Evolutionary conservation across 805 yeast genomes (phyloP).

Genomic region (Kazachstania martiniae): DNA sequence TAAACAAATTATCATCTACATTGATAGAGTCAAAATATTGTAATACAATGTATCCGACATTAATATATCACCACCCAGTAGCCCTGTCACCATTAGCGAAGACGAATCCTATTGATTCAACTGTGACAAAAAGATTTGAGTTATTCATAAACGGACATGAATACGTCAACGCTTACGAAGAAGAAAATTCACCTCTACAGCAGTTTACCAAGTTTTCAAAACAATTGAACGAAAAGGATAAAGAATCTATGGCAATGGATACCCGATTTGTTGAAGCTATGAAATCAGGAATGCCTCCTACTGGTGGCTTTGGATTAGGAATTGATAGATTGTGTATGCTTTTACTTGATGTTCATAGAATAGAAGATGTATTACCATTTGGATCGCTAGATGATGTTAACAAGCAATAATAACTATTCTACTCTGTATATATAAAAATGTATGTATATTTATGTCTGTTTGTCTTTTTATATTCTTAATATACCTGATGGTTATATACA

Average conservation of each 20-base stretch:
- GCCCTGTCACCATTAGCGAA: constrained; percentile 83
- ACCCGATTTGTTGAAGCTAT: constrained; percentile 56
- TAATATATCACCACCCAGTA: constrained; percentile 77
- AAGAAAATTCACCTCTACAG: constrained; percentile 76
- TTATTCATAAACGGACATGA: constrained; percentile 72
- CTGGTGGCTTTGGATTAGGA: constrained; percentile 98
- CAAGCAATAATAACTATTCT: constrained; percentile 4
- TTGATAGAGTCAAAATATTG: constrained; percentile 58
- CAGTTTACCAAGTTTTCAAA: constrained; percentile 53
- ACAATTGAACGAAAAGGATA: constrained; percentile 46
- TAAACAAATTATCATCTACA: constrained; percentile 51
- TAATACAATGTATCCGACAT: constrained; percentile 40
- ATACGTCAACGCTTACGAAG: constrained; percentile 89
- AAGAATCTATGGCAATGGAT: constrained; percentile 49
- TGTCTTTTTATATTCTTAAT: too few relatives aligned
- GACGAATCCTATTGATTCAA: constrained; percentile 32
- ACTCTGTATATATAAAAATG: neutral
- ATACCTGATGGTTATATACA: too few relatives aligned
- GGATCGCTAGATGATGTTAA: constrained; percentile 65
- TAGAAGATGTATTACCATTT: constrained; percentile 66
- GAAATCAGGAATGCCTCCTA: constrained; percentile 95
- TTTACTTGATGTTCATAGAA: constrained; percentile 50
- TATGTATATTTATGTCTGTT: neutral
- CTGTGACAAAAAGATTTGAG: constrained; percentile 66
- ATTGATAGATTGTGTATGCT: constrained; percentile 82